Base-by-base conservation (phyloP, 176 grass and related monocot species). In the Zea luxurians region DNA sequence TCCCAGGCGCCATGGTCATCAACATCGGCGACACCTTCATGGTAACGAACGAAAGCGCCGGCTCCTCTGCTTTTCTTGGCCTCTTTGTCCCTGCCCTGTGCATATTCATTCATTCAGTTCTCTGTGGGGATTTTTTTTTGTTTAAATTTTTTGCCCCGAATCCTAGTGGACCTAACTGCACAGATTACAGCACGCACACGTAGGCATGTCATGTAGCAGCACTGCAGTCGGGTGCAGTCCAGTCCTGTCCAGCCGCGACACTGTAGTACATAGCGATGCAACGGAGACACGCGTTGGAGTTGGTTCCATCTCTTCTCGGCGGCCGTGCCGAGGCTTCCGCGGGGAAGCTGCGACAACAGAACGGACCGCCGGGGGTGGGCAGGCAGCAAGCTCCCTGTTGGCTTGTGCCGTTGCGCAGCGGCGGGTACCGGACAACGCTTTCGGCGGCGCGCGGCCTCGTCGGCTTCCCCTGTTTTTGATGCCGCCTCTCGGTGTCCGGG, bases 21-120 rank as follows among this genome's bases (percentile, higher is more conserved):
- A 97, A 97, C 85, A 90, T 97, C 64, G 95, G 95, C 37, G 95
- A 97, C 83, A 97, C 91, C 35, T 97, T 97, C 87, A 97, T 90
- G 95, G 94, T 97, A 93, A 2, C 20, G 17, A n/a, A 18, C 52
- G 52, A n/a, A 40, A 18, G 64, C 20, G 41, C 45, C 37, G 4
- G 4, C 69, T 72, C 8, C 27, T 50, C 35, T 55, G 37, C n/a
- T 42, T 40, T 46, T 15, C 13, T 16, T 27, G 7, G 13, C 50
- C 12, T 40, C 62, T 42, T 73, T 17, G 63, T 61, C 16, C 47
- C 47, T 76, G 71, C 64, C 45, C 78, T 81, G 78, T 53, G 49
- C 15, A 6, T 13, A 13, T 48, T 7, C 6, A 16, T 6, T 55
- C 27, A 27, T 27, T 27, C 27, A 27, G 27, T 27, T 55, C 16